Conservation (phyloP, 306 rosid genomes). For the Quercus suber region DNA sequence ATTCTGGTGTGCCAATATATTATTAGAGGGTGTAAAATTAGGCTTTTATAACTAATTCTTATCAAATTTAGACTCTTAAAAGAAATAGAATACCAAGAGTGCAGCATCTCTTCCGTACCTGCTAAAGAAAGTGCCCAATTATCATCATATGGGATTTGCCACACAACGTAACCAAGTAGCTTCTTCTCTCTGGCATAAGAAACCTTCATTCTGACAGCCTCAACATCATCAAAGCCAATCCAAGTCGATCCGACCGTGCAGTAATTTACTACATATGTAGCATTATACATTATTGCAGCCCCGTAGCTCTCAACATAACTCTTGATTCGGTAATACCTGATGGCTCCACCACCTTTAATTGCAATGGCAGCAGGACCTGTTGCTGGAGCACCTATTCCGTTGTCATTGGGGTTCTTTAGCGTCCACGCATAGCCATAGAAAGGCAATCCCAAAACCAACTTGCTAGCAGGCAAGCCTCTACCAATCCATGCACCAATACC, state of each 20-base stretch:
- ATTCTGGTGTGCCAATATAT: no score
- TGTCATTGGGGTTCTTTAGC: constrained; percentile 13
- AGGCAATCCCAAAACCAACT: constrained; percentile 39
- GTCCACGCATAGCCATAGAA: constrained; percentile 35
- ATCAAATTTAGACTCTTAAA: no score
- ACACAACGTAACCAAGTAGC: constrained; percentile 31
- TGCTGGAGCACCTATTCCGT: constrained; percentile 22
- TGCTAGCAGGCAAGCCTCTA: constrained; percentile 12
- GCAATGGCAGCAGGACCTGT: constrained; percentile 19
- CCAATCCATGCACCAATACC: constrained; percentile 26
- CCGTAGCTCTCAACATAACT: constrained; percentile 1
- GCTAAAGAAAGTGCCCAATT: constrained; percentile 31
- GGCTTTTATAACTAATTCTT: no score
- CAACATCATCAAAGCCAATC: constrained; percentile 38
- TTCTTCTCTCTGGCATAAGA: constrained; percentile 35
- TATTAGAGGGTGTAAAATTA: not conserved
- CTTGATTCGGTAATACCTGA: constrained; percentile 23
- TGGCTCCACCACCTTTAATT: not conserved
- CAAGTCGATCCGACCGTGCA: constrained; percentile 24
- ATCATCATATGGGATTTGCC: constrained; percentile 27
- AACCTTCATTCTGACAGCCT: constrained; percentile 24
- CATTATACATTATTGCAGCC: constrained; percentile 14
- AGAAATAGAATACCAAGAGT: not conserved
- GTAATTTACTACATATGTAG: constrained; percentile 33
- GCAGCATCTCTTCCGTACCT: constrained; percentile 1